Conservation (phyloP, 108 stramenopile species). For the Cylindrotheca closterium region DNA sequence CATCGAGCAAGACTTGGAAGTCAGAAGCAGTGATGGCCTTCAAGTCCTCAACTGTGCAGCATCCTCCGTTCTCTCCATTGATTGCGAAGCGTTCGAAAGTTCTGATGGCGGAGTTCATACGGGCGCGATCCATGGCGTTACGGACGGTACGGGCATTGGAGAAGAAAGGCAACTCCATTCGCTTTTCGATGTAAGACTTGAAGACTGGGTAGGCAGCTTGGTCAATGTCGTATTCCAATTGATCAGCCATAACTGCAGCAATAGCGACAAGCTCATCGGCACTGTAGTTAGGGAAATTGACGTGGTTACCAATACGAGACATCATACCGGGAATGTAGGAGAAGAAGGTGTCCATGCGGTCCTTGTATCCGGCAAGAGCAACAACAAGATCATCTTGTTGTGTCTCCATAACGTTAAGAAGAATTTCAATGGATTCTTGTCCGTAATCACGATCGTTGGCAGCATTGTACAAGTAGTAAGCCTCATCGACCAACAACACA, state of each 20-base stretch:
- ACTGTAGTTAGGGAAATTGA: slow-evolving; percentile 98
- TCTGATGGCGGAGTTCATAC: slow-evolving; percentile 96
- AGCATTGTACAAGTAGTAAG: slow-evolving; percentile 98
- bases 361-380: slow-evolving; percentile 97
- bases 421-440: slow-evolving; percentile 98
- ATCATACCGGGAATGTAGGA: slow-evolving; percentile 98
- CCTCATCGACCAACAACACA: slow-evolving; percentile 97
- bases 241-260: slow-evolving; percentile 87
- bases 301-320: slow-evolving; percentile 98
- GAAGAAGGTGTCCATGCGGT: slow-evolving; percentile 99
- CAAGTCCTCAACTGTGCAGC: slow-evolving; percentile 74
- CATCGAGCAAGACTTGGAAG: slow-evolving; percentile 95
- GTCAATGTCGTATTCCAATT: slow-evolving; percentile 91
- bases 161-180: slow-evolving; percentile 97
- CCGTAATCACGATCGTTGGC: slow-evolving; percentile 98
- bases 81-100: slow-evolving; percentile 93
- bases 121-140: slow-evolving; percentile 98
- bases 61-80: slow-evolving; percentile 78
- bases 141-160: slow-evolving; percentile 98
- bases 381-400: slow-evolving; percentile 97
- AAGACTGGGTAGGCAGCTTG: slow-evolving; percentile 69
- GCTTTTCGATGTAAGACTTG: slow-evolving; percentile 88
- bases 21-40: slow-evolving; percentile 85
- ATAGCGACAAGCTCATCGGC: slow-evolving; percentile 94
- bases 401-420: slow-evolving; percentile 98